Conservation (phyloP, 1,284 basidiomycete genomes). For the Ustilago trichophora region DNA sequence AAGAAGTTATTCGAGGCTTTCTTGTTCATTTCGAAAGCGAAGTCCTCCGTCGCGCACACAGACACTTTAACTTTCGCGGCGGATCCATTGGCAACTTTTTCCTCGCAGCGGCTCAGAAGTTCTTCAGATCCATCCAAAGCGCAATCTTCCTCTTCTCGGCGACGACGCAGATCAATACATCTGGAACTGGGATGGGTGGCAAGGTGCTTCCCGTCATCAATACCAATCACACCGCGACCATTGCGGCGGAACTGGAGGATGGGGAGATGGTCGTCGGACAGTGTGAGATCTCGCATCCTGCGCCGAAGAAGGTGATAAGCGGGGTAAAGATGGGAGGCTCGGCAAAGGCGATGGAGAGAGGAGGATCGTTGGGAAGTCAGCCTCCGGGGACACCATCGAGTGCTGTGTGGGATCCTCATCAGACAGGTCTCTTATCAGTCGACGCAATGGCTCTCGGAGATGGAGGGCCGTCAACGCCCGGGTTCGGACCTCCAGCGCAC, state of each 20-base stretch:
- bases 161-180: constrained; percentile 75
- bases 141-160: constrained; percentile 95
- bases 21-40: constrained; percentile 86
- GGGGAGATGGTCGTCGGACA: constrained; percentile 86
- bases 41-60: constrained; percentile 77
- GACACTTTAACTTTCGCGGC: constrained; percentile 64
- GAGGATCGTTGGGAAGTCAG: constrained; percentile 1
- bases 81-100: constrained; percentile 63
- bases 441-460: constrained; percentile 17
- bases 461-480: constrained; percentile 25
- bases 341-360: constrained; percentile 1
- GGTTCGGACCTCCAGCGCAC: constrained; percentile 41
- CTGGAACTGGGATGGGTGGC: constrained; percentile 67
- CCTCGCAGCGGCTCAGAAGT: constrained; percentile 59
- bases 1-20: constrained; percentile 81
- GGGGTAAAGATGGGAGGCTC: background rate
- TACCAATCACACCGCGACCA: constrained; percentile 95
- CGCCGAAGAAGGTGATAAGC: constrained; percentile 15
- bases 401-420: constrained; percentile 44
- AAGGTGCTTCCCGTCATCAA: constrained; percentile 86
- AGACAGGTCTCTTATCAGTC: constrained; percentile 2
- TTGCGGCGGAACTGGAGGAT: constrained; percentile 87
- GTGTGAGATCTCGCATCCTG: constrained; percentile 94
- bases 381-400: constrained; percentile 40
- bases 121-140: constrained; percentile 71